Conservation (phyloP, 2,329 filamentous ascomycete species). For the Colletotrichum phormii region DNA sequence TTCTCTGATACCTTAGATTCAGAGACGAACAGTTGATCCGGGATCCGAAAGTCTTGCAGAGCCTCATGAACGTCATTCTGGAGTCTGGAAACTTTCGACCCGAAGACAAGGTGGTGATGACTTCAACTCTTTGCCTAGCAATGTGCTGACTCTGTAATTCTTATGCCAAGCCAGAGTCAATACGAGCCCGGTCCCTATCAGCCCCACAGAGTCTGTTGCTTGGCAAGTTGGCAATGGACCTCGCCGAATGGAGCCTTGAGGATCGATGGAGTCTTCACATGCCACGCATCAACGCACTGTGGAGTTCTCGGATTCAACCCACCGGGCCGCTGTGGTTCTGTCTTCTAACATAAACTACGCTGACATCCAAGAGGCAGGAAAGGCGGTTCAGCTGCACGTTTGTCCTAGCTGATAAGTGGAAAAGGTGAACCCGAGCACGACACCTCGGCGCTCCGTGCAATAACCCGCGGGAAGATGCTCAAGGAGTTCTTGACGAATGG, state of each 20-base stretch:
- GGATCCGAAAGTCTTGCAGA: background rate
- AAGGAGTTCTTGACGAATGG: background rate
- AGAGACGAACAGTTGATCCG: background rate
- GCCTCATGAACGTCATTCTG: background rate
- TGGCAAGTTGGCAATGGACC: background rate
- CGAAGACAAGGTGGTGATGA: too few species aligned
- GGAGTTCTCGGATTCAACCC: background rate
- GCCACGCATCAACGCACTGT: background rate
- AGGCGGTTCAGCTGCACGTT: rapidly evolving
- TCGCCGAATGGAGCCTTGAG: too few species aligned
- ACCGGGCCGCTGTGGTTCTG: too few species aligned
- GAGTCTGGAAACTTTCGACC: background rate
- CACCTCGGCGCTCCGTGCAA: background rate
- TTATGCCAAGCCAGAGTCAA: conserved; percentile 1
- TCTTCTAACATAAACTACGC: background rate
- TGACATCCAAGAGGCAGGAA: background rate
- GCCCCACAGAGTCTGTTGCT: background rate
- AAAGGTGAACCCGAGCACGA: background rate
- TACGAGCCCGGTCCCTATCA: background rate
- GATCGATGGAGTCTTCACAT: conserved; percentile 9
- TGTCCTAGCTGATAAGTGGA: background rate
- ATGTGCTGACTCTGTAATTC: background rate
- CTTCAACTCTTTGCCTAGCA: background rate
- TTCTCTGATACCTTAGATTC: background rate
- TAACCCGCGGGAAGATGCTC: background rate